These are phyloP conservation scores for Diddensiella santjacobensis DNA, from an alignment of 805 yeast genomes.

Conservation along the genomic window DNA sequence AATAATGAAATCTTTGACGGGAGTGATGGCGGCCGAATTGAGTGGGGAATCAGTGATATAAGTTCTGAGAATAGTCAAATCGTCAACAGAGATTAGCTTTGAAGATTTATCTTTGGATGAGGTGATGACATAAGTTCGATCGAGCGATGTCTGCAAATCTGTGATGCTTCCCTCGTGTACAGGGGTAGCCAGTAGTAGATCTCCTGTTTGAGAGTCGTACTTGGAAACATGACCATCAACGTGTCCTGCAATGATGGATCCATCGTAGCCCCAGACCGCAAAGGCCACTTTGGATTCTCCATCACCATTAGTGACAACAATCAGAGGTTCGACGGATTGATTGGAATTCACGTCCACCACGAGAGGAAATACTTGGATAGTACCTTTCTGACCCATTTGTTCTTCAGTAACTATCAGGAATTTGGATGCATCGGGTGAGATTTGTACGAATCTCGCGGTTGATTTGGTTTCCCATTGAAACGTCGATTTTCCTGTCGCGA, in stretches of 20 bases:
- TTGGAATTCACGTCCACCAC: slow-evolving; percentile 44
- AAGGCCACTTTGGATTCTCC: slow-evolving; percentile 40
- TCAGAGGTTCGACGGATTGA: slow-evolving; percentile 50
- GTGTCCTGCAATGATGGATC: slow-evolving; percentile 80
- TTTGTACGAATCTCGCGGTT: slow-evolving; percentile 89
- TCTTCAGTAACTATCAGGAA: slow-evolving; percentile 80
- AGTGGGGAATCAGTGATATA: slow-evolving; percentile 88
- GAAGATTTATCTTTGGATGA: slow-evolving; percentile 91
- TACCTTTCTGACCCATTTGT: slow-evolving; percentile 85
- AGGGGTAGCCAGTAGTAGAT: slow-evolving; percentile 51
- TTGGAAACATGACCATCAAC: slow-evolving; percentile 82
- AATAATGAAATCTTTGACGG: slow-evolving; percentile 84
- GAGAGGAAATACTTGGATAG: slow-evolving; percentile 64
- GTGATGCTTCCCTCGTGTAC: slow-evolving; percentile 75
- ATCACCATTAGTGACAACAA: slow-evolving; percentile 58
- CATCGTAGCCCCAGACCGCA: slow-evolving; percentile 84
- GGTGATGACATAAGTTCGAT: slow-evolving; percentile 84
- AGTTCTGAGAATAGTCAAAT: slow-evolving; percentile 65
- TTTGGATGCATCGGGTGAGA: slow-evolving; percentile 66
- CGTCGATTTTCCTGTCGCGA: slow-evolving; percentile 69
- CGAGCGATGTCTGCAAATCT: slow-evolving; percentile 86
- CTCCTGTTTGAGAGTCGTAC: slow-evolving; percentile 74
- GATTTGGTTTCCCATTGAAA: slow-evolving; percentile 71
- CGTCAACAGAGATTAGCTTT: slow-evolving; percentile 70
- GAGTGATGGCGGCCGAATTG: slow-evolving; percentile 93